Percentiles rank a stretch among this genome's conserved stretches.
Conservation (phyloP, 2,329 filamentous ascomycete species). For the Dactylonectria macrodidyma region DNA sequence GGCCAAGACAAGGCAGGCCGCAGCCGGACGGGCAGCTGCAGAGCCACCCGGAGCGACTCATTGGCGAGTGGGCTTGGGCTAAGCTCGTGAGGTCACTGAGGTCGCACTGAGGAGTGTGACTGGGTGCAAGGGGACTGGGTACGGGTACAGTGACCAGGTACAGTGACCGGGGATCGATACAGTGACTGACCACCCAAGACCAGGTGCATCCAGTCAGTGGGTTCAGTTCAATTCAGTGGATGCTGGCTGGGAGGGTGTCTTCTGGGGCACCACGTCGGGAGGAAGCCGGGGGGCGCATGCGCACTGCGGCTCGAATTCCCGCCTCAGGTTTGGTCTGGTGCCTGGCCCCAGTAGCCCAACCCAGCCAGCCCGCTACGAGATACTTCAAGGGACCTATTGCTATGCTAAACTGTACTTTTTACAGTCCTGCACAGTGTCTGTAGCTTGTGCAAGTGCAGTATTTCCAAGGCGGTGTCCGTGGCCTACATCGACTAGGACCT, state of each 20-base stretch:
- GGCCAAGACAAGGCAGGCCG: too few relatives aligned
- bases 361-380: background rate
- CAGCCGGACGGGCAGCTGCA: background rate
- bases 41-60: background rate
- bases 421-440: background rate
- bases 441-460: background rate
- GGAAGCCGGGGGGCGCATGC: background rate
- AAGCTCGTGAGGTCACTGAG: too few relatives aligned
- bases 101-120: background rate
- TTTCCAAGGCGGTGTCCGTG: background rate
- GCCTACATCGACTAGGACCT: background rate
- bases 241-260: background rate
- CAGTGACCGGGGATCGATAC: too few relatives aligned
- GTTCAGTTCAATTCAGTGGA: background rate
- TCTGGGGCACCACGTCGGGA: slow-evolving; percentile 8
- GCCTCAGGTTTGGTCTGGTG: slow-evolving; percentile 24
- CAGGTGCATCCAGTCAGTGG: background rate
- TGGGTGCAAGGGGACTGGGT: background rate
- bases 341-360: background rate
- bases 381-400: background rate
- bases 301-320: slow-evolving; percentile 8
- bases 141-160: too few relatives aligned
- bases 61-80: background rate
- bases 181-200: too few relatives aligned
- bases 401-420: too few relatives aligned